Evolutionary conservation across 768 basidiomycete genomes (phyloP).

Genomic region (Naganishia antarctica): DNA sequence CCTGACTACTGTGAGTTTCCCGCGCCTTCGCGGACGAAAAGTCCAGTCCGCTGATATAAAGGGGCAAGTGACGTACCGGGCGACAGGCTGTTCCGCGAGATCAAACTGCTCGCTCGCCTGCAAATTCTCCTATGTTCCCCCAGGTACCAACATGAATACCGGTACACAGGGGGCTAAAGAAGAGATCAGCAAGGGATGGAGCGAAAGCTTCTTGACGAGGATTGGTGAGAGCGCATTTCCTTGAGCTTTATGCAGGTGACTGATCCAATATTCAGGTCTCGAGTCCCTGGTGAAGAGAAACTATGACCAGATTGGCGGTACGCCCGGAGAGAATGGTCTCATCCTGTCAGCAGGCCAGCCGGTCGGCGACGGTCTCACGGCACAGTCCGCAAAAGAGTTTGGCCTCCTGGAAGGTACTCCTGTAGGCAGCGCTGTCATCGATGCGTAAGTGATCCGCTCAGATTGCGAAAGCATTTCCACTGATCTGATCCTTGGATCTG

Average conservation of each 20-base stretch:
- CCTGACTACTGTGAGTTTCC: conserved; percentile 72
- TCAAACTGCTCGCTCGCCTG: conserved; percentile 92
- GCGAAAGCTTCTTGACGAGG: conserved; percentile 72
- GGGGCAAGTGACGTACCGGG: conserved; percentile 79
- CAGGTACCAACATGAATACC: conserved; percentile 48
- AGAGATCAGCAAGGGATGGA: conserved; percentile 68
- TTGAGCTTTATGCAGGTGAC: not conserved
- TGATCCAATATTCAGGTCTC: conserved; percentile 31
- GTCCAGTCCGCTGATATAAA: no score
- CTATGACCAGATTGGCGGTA: conserved; percentile 70
- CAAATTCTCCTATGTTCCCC: conserved; percentile 89
- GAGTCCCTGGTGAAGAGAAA: conserved; percentile 54
- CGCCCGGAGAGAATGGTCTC: conserved; percentile 56
- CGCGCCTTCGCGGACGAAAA: no score
- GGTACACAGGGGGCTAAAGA: conserved; percentile 43
- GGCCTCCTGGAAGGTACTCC: conserved; percentile 80
- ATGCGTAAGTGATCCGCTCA: conserved; percentile 61
- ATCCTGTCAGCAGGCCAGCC: conserved; percentile 75
- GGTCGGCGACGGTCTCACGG: conserved; percentile 75
- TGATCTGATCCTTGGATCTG: conserved; percentile 38
- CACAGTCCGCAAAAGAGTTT: conserved; percentile 72
- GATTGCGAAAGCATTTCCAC: no score
- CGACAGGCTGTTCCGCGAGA: conserved; percentile 68
- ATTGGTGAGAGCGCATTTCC: conserved; percentile 67
- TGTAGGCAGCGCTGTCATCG: conserved; percentile 90